Base-by-base conservation (phyloP, 169 alveolate genomes). In the Perkinsus olseni region DNA sequence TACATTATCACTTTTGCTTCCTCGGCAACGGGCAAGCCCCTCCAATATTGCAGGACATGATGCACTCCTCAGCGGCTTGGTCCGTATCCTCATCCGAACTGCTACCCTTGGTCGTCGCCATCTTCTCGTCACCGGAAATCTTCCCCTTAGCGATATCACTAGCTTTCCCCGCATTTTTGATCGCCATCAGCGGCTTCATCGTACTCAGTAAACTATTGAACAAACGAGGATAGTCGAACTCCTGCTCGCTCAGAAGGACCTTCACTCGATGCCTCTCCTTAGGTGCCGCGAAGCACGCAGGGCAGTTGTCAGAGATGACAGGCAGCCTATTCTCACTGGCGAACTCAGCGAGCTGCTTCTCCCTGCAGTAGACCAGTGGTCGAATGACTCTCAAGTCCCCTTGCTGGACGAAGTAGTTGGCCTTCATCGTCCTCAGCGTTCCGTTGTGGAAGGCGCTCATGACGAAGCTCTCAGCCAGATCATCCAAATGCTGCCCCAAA, bases 201-300 rank as follows among this genome's bases (percentile, higher is more conserved):
- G 62, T 45, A 45, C 62, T 45, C 62, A 45, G 17, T 17, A 45
- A 45, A 17, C 62, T 45, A 45, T 45, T 45, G 17, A 45, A 45
- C 62, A 45, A 17, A 6, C 62, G 6, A 45, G 96, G 96, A 92
- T 92, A 92, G 82, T 95, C 96, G 39, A 74, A 93, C 93, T 95
- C 96, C 94, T 93, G 95, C 31, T 48, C 91, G 74, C 91, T 37
- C 31, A 93, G 92, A 74, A 91, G 91, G 38, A 93, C 39, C 93
- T 94, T 94, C 82, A 93, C 40, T 38, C 94, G 91, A 39, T 93
- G 94, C 1, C 95, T 96, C 95, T 98, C 99, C 93, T 97, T 97
- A 8, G 99, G 99, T 38, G 98, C 98, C 38, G 98, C 97, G 74
- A 98, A 98, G 94, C 99, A 98, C 38, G 99, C 99, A 0, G 99